Evolutionary conservation across 2,329 filamentous ascomycete species (phyloP), one percentile per base, ranked within the genome.

Genomic region (Eutypella sp.): DNA sequence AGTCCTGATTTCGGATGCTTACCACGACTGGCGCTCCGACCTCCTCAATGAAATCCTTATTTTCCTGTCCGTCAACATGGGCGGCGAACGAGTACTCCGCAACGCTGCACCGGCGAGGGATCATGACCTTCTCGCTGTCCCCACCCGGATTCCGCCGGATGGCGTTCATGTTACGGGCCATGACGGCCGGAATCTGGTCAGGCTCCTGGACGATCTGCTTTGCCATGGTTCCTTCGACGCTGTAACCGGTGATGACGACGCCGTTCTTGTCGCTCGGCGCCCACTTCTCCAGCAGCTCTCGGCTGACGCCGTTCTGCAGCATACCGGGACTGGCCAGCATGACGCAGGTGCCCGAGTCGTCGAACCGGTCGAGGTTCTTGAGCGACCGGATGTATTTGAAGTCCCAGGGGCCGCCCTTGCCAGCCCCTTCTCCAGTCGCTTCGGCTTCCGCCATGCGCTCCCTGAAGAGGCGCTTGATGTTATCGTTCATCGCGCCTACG

Each of bases 251-350:
- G 66, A 99, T 96, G 57, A 99, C 87, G 37, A 99, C 89, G n/a
- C 92, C 93, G 61, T 99, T 99, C 66, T 93, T 91, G 52, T 93
- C 87, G 67, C 89, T 95, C 0, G 93, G 93, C 1, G 92, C 92
- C 93, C 93, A 99, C 57, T 92, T 75, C 71, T 99, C 93, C 4
- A 99, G 78, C 9, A 99, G 73, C 63, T 96, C 89, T 63, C 93
- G 79, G 59, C 90, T 96, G 16, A 96, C 92, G 42, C 93, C 93
- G 47, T 92, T 97, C 63, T 99, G 92, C 57, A 99, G 75, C 93
- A 99, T 97, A 82, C 93, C 93, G 0, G 93, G 93, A 57, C 88
- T 95, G 5, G 93, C 93, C 44, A 99, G 82, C 89, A 99, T 97
- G 44, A 99, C 91, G 63, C 93, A 97, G 7, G 89, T 84, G 37